Base-by-base conservation (phyloP, 1,284 basidiomycete species). In the Ceraceosorus guamensis region DNA sequence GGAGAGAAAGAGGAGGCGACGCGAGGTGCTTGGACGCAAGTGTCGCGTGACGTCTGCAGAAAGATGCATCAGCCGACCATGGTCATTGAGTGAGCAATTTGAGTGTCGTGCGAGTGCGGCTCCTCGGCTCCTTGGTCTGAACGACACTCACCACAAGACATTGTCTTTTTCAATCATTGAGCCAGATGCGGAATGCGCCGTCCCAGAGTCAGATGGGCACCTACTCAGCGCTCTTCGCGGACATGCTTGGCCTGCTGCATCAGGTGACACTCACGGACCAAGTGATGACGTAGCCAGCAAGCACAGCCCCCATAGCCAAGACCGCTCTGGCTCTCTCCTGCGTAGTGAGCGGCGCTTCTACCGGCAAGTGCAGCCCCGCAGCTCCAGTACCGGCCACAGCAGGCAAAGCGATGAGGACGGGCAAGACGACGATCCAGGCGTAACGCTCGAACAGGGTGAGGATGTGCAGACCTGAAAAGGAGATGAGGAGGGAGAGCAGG, bases 381-480 rank as follows among this genome's bases (percentile, higher is more conserved):
- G 83, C 80, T 0, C 81, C 82, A 11, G 79, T 77, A 14, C 79
- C 79, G 0, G 82, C 83, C 1, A 85, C 73, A 14, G 82, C 84
- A 47, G 75, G 73, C 52, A 80, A 73, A 65, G 83, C 81, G 59
- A 80, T 76, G 79, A 83, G 83, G 66, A 84, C 79, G 67, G 92
- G 79, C 32, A 91, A 73, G 34, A 91, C 83, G 0, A 89, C 89
- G 24, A 88, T 79, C 86, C 88, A 91, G 4, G 86, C 81, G 59
- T 82, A 84, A 11, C 83, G 79, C 62, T 86, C 84, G 67, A 83
- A 85, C 55, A 79, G 66, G 66, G 84, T 83, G n/a, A 91, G 80
- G 8, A 89, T 82, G 49, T 80, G 83, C 71, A 85, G 85, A 0
- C 89, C 89, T 70, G 84, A 87, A 73, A 91, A 91, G 8, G 87